A percentile compares a stretch with the other conserved stretches of the same genome.
Conservation (phyloP, 2,329 filamentous ascomycete genomes). For the Rutstroemia sp. region DNA sequence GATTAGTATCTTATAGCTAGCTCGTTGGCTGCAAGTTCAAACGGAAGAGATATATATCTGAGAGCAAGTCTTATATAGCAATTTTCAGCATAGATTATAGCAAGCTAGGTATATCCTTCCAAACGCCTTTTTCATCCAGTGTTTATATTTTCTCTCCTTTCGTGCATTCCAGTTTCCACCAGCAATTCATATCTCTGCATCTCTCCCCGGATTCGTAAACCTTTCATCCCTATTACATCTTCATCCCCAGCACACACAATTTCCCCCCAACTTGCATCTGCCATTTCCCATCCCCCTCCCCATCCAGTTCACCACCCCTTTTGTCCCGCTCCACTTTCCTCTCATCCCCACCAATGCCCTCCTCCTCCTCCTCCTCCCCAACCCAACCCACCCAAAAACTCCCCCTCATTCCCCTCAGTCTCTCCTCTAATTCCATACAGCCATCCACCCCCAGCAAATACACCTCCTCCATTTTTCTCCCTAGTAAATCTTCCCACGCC, state of each 20-base stretch:
- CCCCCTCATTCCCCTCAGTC: constrained; percentile 43
- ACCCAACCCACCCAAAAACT: constrained; percentile 50
- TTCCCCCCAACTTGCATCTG: background rate
- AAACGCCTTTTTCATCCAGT: background rate
- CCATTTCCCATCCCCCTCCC: background rate
- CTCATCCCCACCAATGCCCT: constrained; percentile 27
- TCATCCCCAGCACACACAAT: constrained; percentile 1
- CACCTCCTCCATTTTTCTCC: constrained; percentile 36
- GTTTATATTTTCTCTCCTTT: background rate
- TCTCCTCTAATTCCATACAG: constrained; percentile 42
- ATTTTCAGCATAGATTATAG: background rate
- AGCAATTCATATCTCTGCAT: no score
- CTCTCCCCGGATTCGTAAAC: no score
- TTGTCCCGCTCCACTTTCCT: no score
- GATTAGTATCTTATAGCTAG: no score
- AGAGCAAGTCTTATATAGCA: background rate
- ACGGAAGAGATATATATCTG: no score
- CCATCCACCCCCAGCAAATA: constrained; percentile 31
- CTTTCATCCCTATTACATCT: no score
- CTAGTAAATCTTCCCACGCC: constrained; percentile 46
- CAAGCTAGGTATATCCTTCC: background rate
- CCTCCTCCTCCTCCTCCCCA: constrained; percentile 21
- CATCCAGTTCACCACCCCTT: background rate
- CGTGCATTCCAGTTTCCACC: background rate
- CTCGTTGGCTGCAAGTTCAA: no score